Evolutionary conservation across 257 asterid species (phyloP), one percentile per base, ranked within the genome.

Genomic region (Coffea canephora): DNA sequence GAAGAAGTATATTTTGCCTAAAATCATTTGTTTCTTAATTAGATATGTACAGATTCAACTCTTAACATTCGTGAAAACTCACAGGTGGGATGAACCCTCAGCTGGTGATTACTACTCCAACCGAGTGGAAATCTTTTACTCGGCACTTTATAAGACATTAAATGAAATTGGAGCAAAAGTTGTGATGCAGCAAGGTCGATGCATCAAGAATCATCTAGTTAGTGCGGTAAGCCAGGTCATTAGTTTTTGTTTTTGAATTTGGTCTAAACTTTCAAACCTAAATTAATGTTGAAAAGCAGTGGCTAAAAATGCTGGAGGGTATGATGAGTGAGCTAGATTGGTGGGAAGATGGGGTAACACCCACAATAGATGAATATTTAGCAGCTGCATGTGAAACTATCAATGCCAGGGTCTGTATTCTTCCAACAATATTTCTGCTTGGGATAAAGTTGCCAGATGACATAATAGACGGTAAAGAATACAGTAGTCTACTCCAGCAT

Each of bases 1-100:
- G 74, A 74, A 77, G 69, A 89, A 84, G 83, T 21, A 81, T 65
- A 21, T 16, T 5, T 57, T 27, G 18, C 1, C 19, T 39, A 12
- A 13, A 3, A 27, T 34, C 25, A 14, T 43, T 46, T 31, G 34
- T 31, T 31, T 31, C 34, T 31, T 31, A 31, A 31, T 31, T 31
- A 31, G 34, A 0, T 31, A 31, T 31, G 34, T 31, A 31, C 34
- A 31, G 34, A 31, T 31, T 31, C 34, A n/a, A 46, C 34, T 66
- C 14, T 41, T 10, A 49, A 31, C 15, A 55, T 6, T 8, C 5
- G 18, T 39, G 31, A 43, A 2, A 52, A 52, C 57, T 52, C 16
- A 16, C 27, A 88, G 90, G 81, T 88, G 91, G 91, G 83, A 83
- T 65, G 85, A 79, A 73, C 79, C 49, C 67, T 64, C 88, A 70